Conservation (phyloP, 2,329 filamentous ascomycete genomes). For the Aureobasidium lini region DNA sequence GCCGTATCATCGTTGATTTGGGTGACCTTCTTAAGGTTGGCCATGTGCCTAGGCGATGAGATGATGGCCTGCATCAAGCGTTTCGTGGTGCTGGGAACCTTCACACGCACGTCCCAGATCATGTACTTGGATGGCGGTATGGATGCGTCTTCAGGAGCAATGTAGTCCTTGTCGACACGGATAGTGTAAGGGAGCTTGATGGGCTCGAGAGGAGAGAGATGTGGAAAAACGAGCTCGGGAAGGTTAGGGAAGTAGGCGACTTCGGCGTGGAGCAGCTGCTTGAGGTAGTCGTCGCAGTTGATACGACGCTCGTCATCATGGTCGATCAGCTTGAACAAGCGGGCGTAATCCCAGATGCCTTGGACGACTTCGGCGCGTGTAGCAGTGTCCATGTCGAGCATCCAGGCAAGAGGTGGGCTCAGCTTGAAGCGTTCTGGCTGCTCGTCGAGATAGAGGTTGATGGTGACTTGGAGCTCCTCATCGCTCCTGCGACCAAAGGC, state of each 20-base stretch:
- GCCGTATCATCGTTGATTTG: conserved; percentile 79
- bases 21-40: conserved; percentile 68
- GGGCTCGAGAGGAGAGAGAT: conserved; percentile 72
- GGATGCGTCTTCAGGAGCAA: conserved; percentile 38
- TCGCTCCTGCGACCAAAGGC: conserved; percentile 88
- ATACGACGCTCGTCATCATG: conserved; percentile 93
- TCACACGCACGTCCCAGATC: conserved; percentile 82
- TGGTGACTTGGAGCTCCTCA: conserved; percentile 83
- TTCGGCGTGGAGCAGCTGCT: conserved; percentile 61
- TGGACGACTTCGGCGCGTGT: conserved; percentile 82
- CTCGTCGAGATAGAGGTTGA: conserved; percentile 80
- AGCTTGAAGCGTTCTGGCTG: conserved; percentile 76
- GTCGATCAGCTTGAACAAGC: conserved; percentile 76
- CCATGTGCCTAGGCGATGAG: conserved; percentile 40
- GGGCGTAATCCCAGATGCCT: conserved; percentile 93
- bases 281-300: conserved; percentile 76
- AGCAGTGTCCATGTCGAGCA: conserved; percentile 80
- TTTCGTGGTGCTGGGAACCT: conserved; percentile 74
- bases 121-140: conserved; percentile 63
- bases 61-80: conserved; percentile 49
- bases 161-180: conserved; percentile 63
- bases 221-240: conserved; percentile 61
- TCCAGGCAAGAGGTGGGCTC: conserved; percentile 69
- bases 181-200: conserved; percentile 87
- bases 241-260: conserved; percentile 84